Evolutionary conservation across 768 basidiomycete genomes (phyloP), one percentile per base, ranked within the genome.

Genomic region (Leucocoprinus leucothites): DNA sequence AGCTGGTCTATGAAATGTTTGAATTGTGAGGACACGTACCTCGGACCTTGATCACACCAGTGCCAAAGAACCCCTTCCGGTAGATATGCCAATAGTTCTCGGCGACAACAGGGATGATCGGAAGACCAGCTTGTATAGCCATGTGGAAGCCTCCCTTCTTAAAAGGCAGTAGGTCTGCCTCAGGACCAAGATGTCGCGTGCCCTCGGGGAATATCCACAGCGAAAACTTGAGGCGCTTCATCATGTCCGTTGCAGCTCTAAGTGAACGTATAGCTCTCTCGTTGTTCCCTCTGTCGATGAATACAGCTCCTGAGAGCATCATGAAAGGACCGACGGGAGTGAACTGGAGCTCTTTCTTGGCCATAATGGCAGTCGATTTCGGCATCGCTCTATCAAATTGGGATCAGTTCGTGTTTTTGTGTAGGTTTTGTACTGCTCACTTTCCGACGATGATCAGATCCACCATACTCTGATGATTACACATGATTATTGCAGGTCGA

Each of bases 71-170:
- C 34, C 87, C 87, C 58, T 84, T 80, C 64, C 82, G 85, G 69
- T 97, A 98, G 44, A 96, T 61, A 58, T 82, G 73, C 81, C 91
- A 91, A 68, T 98, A 99, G 69, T 98, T 98, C 74, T 98, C 94
- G 49, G 85, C 84, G 2, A 98, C 87, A 49, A 99, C 81, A 5
- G 97, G 96, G 26, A 91, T 81, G 64, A 99, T 87, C 5, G 97
- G 96, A 44, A 98, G 80, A 26, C 89, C 85, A 11, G 92, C 86
- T 70, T 94, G 87, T 22, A 98, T 80, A 25, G 97, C 97, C 48
- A 98, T 81, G 67, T 98, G 94, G 78, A 98, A 98, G 2, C 94
- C 95, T 38, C 97, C 97, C 70, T 98, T 99, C 79, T 99, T 99
- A 77, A 99, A 87, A 2, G 92, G 88, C 4, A 90, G 77, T 67